phyloP scores from a whole-genome alignment of 345 rosid species.

The Aegle marmelos region DNA sequence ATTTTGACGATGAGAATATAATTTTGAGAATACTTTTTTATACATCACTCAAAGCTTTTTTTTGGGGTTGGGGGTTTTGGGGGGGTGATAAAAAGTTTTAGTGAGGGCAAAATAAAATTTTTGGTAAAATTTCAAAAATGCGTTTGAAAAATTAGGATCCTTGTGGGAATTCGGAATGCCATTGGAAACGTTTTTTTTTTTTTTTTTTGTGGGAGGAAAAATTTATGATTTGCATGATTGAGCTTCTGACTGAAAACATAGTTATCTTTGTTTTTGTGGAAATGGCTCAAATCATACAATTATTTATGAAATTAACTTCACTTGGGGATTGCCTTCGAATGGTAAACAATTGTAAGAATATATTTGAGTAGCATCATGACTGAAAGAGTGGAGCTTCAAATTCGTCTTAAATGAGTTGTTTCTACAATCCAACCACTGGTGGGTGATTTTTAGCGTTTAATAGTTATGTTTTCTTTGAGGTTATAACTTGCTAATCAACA shows the following conservation, averaged over 20 bases:
- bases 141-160: too few relatives aligned
- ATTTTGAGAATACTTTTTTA: too few relatives aligned
- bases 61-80: too few relatives aligned
- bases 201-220: too few relatives aligned
- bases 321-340: neutral
- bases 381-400: neutral
- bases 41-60: too few relatives aligned
- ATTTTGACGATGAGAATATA: too few relatives aligned
- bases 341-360: neutral
- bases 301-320: neutral
- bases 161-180: neutral
- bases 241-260: neutral
- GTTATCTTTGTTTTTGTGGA: neutral
- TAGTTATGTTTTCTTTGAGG: neutral
- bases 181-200: neutral
- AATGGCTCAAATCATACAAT: neutral
- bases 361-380: neutral
- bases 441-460: neutral
- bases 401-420: neutral
- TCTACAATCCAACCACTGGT: neutral
- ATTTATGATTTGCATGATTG: neutral
- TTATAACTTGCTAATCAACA: neutral
- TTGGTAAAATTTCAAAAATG: too few relatives aligned
- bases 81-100: too few relatives aligned
- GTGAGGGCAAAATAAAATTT: too few relatives aligned